Base-by-base conservation (phyloP, 805 yeast species). In the Spencermartinsiella europaea region DNA sequence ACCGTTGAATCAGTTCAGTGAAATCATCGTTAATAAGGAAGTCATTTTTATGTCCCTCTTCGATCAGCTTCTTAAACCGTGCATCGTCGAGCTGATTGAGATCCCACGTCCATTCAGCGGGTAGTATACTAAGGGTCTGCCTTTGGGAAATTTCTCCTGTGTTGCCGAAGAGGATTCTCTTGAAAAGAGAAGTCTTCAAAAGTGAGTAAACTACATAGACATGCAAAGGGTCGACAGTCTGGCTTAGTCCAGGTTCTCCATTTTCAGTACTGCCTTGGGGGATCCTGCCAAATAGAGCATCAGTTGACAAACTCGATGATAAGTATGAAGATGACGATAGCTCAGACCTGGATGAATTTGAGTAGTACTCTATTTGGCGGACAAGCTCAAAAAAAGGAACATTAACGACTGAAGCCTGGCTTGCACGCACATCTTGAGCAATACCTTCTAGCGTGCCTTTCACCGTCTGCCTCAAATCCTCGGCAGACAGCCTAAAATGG, bases 361-460 rank as follows among this genome's bases (percentile, higher is more conserved):
- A 25, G 31, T 7, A 25, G 16, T 45, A 20, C 19, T 50, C 44
- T 4, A 51, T 36, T 28, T 48, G 46, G 12, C 34, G 28, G 4
- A 48, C 49, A 4, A 51, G 46, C 27, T 45, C 50, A 34, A 48
- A 48, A 21, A 51, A 41, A 5, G 54, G 47, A 12, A 51, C 17
- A 34, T 48, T 50, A 10, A 45, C 36, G n/a, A n/a, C n/a, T n/a
- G n/a, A n/a, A n/a, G n/a, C n/a, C n/a, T n/a, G n/a, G n/a, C n/a
- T n/a, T n/a, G n/a, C n/a, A n/a, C n/a, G n/a, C n/a, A n/a, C n/a
- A n/a, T n/a, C n/a, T n/a, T n/a, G n/a, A n/a, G n/a, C n/a, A n/a
- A n/a, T n/a, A n/a, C n/a, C n/a, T n/a, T n/a, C n/a, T n/a, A n/a
- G n/a, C n/a, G n/a, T n/a, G n/a, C n/a, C n/a, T n/a, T n/a, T n/a